Base-by-base conservation (phyloP, 148 eudicot species). In the Gaultheria prostrata region DNA sequence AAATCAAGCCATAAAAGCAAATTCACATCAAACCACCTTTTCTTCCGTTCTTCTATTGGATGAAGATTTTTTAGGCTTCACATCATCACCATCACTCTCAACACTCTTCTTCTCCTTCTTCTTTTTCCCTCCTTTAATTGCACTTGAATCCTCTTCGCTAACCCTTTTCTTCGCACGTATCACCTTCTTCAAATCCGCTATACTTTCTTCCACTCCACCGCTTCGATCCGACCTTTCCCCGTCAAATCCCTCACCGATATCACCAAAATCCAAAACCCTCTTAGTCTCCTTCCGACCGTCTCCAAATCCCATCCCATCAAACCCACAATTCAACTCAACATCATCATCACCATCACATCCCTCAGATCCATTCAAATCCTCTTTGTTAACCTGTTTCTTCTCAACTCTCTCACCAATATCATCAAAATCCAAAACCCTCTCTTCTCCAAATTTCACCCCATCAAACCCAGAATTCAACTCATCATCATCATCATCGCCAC, bases 221-320 rank as follows among this genome's bases (percentile, higher is more conserved):
- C 79, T 67, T 32, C 48, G 56, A 65, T 59, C 79, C 46, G 43
- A 6, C 48, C 17, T 20, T 30, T 74, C 48, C 59, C 51, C 88
- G 15, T n/a, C 85, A 48, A 79, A 82, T 39, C 28, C 85, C 0
- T 53, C 73, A 20, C 1, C 85, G 48, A 11, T 69, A 59, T 85
- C 91, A 86, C 83, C 94, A 84, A 91, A 94, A 45, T 89, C 91
- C 89, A 92, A 74, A 74, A 45, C 91, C 84, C 91, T 86, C 87
- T 88, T 92, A 28, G 89, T 83, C 45, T 85, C 87, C 49, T 69
- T 82, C 9, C 82, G 84, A 51, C 80, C 80, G 46, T 63, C 84
- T 0, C 82, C 89, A 1, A 35, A 63, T 75, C 32, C 21, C 82
- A 59, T 32, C 7, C 46, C 82, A 59, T 80, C 86, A 6, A 82